Conservation (phyloP, 108 stramenopile species). For the Fistulifera solaris region DNA sequence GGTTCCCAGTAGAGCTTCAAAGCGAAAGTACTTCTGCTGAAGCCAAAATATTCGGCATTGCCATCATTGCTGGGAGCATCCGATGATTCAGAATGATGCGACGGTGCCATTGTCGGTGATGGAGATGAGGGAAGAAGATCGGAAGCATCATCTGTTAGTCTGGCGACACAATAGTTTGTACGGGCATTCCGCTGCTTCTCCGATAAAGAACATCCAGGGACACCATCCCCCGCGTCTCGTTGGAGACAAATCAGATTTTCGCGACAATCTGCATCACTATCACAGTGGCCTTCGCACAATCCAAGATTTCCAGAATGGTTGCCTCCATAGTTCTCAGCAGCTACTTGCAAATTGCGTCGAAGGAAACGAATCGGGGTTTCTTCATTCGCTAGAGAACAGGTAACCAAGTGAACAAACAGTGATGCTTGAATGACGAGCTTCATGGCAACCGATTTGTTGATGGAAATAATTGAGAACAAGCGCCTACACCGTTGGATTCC, state of each 20-base stretch:
- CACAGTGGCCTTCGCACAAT: slow-evolving; percentile 1
- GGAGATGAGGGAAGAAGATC: not conserved
- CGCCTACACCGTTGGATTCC: too few species aligned
- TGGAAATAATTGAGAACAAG: too few species aligned
- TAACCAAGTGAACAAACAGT: too few species aligned
- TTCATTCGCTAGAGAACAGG: too few species aligned
- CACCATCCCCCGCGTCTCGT: not conserved
- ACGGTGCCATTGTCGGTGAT: not conserved
- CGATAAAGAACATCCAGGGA: not conserved
- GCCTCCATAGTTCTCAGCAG: too few species aligned
- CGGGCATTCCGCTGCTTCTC: not conserved
- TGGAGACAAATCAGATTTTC: not conserved
- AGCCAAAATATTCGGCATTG: not conserved
- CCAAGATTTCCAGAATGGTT: not conserved
- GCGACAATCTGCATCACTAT: not conserved
- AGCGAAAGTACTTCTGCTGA: not conserved
- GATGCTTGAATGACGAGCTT: too few species aligned
- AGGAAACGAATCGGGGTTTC: too few species aligned
- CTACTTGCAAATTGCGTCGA: too few species aligned
- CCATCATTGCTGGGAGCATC: not conserved
- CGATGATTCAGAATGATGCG: not conserved
- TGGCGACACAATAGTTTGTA: not conserved
- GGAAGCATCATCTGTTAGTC: not conserved
- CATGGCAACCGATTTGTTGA: too few species aligned
- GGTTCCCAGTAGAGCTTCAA: slow-evolving; percentile 5